Base-by-base conservation (phyloP, 495 filamentous ascomycete species). In the Penicillium psychrofluorescens region DNA sequence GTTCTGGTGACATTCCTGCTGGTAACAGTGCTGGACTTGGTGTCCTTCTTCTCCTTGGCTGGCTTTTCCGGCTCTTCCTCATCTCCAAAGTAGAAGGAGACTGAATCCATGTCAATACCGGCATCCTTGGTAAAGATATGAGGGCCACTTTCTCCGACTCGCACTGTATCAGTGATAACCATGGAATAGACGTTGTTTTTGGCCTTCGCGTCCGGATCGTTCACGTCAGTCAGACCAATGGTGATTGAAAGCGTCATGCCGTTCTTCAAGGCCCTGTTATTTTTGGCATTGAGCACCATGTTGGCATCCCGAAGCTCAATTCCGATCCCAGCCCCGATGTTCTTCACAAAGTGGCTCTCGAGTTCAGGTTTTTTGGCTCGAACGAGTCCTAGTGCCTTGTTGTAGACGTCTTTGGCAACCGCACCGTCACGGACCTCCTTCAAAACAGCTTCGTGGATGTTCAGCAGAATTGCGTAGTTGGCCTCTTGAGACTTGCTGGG, bases 51-150 rank as follows among this genome's bases (percentile, higher is more conserved):
- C 54, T 88, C 84, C 55, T 81, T 79, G 14, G 67, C 55, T 15
- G 77, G 67, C 52, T 76, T 74, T 46, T 77, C 71, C 13, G 78
- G 72, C 50, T 84, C 81, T 52, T 90, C 86, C 40, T 90, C 87
- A 53, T 91, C 89, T 56, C 94, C 92, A 68, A 98, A 98, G 68
- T 95, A 97, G 70, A 98, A 98, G 0, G 90, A 92, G 2, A 88
- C 86, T 1, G 88, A 86, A 53, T 95, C 91, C 49, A 90, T 79
- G 54, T 96, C 91, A 30, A 84, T 81, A 7, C 91, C 81, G 5
- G 90, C 90, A 53, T 92, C 88, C 43, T 86, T 90, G 30, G 94
- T 99, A 66, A 97, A 97, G 27, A 95, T 81, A 38, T 70, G 68
- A 7, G 88, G 79, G 7, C 90, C 87, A 43, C 61, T 72, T n/a